Conservation (phyloP, 139 green algal genomes). For the Eudorina sp. region DNA sequence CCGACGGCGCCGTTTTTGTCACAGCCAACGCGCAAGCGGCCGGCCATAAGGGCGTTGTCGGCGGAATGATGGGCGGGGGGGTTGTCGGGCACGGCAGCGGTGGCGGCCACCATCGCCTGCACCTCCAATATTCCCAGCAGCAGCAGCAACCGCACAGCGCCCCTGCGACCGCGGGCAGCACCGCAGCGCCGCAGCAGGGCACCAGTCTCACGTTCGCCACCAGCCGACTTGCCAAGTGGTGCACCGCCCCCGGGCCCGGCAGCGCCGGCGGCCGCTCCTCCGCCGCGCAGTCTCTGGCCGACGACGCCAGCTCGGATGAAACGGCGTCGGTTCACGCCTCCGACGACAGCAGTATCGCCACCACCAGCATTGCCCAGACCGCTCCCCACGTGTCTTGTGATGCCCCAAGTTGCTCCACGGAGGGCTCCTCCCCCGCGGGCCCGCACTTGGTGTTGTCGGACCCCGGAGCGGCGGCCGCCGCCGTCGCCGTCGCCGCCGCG, state of each 20-base stretch:
- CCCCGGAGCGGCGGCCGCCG: background rate
- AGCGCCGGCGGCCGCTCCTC: background rate
- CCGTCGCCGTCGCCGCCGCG: background rate
- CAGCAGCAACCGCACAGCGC: background rate
- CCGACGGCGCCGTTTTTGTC: slow-evolving; percentile 38
- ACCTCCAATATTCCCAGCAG: no score
- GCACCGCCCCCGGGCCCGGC: background rate
- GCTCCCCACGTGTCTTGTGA: background rate
- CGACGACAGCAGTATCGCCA: slow-evolving; percentile 37
- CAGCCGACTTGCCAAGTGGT: slow-evolving; percentile 31
- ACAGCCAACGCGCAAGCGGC: background rate
- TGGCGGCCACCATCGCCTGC: no score
- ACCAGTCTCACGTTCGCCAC: no score
- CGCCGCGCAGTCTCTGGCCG: background rate
- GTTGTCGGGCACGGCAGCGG: no score
- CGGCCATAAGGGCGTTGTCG: background rate
- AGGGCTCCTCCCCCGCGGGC: background rate
- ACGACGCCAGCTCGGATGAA: slow-evolving; percentile 34
- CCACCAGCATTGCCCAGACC: background rate
- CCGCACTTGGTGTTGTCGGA: background rate
- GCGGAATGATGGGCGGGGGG: no score
- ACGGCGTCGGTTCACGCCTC: slow-evolving; percentile 32
- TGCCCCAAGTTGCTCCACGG: background rate
- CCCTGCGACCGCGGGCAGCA: background rate
- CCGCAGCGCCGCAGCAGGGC: no score